phyloP scores from a whole-genome alignment of 306 rosid genomes.

The Amphicarpaea edgeworthii region DNA sequence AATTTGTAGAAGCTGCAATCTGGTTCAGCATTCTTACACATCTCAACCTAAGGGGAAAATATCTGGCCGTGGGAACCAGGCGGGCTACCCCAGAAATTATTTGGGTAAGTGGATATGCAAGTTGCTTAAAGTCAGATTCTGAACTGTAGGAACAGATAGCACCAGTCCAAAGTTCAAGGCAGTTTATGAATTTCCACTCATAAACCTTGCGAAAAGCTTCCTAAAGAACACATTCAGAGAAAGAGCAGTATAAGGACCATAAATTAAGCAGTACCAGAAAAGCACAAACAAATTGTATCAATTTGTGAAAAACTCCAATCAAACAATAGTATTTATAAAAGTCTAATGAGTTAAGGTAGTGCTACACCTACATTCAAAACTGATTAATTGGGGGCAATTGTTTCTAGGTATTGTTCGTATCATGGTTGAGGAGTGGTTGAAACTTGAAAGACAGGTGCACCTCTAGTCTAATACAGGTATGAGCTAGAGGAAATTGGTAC shows the following conservation, averaged over 20 bases:
- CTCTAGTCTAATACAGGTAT: constrained; percentile 26
- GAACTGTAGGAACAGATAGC: constrained; percentile 78
- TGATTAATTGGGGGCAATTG: neutral
- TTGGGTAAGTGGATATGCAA: constrained; percentile 90
- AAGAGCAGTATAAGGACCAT: constrained; percentile 39
- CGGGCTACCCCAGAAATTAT: constrained; percentile 88
- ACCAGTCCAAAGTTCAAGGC: constrained; percentile 96
- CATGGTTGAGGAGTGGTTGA: neutral
- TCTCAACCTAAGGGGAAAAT: constrained; percentile 84
- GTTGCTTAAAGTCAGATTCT: constrained; percentile 81
- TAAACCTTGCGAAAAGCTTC: constrained; percentile 95
- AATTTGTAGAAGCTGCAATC: constrained; percentile 70
- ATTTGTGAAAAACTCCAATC: constrained; percentile 30
- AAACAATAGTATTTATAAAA: neutral
- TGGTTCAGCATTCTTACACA: constrained; percentile 86
- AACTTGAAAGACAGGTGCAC: constrained; percentile 9
- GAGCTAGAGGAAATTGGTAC: neutral
- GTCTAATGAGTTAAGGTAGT: constrained; percentile 21
- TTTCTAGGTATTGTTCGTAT: constrained; percentile 5
- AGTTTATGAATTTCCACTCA: constrained; percentile 91
- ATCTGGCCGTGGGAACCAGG: constrained; percentile 89
- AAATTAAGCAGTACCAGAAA: constrained; percentile 14
- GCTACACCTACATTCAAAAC: constrained; percentile 6
- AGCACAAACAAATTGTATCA: constrained; percentile 21
- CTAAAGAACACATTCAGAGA: constrained; percentile 56